phyloP scores from a whole-genome alignment of 179 eudicot genomes.

The Silene coronaria region DNA sequence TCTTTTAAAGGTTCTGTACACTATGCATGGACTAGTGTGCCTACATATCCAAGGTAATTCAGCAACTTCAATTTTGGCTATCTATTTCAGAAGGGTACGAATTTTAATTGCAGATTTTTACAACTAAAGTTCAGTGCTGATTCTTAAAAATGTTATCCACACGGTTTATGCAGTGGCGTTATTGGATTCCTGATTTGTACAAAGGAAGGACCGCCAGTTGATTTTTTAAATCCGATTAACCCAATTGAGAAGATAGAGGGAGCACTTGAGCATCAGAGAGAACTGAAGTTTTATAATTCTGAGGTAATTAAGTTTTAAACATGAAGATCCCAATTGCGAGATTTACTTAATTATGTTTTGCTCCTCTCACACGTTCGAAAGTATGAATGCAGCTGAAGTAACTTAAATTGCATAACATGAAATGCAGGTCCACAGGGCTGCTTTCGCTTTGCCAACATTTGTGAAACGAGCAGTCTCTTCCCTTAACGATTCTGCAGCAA shows the following conservation, averaged over 20 bases:
- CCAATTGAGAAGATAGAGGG: conserved; percentile 93
- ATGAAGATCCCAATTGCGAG: too few species aligned
- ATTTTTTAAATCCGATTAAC: conserved; percentile 73
- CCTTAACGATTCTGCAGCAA: conserved; percentile 36
- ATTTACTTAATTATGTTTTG: too few species aligned
- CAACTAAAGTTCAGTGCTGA: background rate
- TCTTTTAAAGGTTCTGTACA: conserved; percentile 83
- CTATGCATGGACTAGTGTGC: conserved; percentile 97
- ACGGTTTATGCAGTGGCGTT: conserved; percentile 51
- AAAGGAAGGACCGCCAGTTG: conserved; percentile 79
- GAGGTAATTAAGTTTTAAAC: conserved; percentile 44
- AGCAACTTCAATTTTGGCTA: background rate
- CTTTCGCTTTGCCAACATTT: conserved; percentile 81
- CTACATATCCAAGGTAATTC: conserved; percentile 93
- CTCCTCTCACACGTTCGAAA: background rate
- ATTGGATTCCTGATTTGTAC: conserved; percentile 91
- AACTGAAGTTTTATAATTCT: conserved; percentile 77
- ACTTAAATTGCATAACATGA: background rate
- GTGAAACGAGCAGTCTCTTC: conserved; percentile 57
- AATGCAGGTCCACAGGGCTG: conserved; percentile 74
- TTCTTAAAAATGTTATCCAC: background rate
- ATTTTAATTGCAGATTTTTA: too few species aligned
- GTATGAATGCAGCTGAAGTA: background rate
- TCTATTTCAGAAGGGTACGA: background rate
- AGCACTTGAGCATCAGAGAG: conserved; percentile 54